Percentiles rank a stretch among this genome's conserved stretches.
These are phyloP conservation scores for Proliferodiscus dingleyae DNA, from an alignment of 2,329 filamentous ascomycete genomes.

Conservation along the genomic window DNA sequence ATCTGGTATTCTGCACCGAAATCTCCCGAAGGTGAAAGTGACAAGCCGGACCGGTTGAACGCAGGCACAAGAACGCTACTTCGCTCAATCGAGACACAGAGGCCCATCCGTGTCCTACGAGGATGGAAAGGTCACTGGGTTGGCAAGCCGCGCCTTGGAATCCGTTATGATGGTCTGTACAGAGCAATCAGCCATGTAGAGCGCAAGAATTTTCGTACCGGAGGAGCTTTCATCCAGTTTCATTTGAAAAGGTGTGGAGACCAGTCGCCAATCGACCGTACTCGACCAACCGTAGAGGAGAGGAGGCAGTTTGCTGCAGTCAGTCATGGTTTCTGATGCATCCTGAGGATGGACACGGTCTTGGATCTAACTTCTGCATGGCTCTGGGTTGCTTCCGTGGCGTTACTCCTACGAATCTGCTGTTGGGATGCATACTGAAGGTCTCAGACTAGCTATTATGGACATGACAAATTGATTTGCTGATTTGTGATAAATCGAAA, in stretches of 20 bases:
- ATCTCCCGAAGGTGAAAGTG: background rate
- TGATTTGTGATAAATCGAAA: no score
- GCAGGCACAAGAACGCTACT: background rate
- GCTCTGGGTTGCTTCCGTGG: no score
- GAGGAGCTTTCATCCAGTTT: background rate
- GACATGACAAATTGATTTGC: no score
- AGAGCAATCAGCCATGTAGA: background rate
- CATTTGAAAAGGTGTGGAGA: background rate
- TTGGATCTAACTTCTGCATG: no score
- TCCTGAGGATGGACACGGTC: no score
- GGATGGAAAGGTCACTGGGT: background rate
- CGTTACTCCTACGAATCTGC: no score
- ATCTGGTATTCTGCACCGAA: slow-evolving; percentile 5
- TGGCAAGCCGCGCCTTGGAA: background rate
- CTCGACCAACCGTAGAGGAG: background rate
- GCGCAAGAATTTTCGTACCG: background rate
- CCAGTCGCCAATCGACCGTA: background rate
- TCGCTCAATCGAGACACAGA: background rate
- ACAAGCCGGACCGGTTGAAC: background rate
- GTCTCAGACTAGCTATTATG: no score
- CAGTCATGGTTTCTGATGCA: background rate
- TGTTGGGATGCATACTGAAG: no score
- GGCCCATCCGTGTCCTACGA: slow-evolving; percentile 5
- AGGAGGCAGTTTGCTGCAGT: background rate
- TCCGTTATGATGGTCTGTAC: slow-evolving; percentile 10